phyloP scores from a whole-genome alignment of 2,329 filamentous ascomycete species.

The Verticillium tricorpus region DNA sequence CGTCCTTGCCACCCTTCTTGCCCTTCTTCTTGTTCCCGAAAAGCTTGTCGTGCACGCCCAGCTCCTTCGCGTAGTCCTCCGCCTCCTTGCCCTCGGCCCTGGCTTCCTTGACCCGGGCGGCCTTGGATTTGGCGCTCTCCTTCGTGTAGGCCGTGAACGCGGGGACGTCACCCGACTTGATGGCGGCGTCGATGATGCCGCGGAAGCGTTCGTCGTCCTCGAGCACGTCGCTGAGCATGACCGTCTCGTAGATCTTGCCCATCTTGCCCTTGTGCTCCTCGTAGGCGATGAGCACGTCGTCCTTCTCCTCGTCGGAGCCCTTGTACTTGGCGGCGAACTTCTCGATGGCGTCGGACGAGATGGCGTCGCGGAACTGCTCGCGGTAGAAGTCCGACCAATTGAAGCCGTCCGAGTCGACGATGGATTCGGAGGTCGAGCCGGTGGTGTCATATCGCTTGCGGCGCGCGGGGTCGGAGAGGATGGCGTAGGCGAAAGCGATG shows the following conservation, averaged over 20 bases:
- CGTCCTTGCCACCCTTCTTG: slow-evolving; percentile 22
- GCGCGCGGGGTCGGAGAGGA: slow-evolving; percentile 78
- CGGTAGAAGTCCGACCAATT: slow-evolving; percentile 89
- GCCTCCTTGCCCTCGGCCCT: slow-evolving; percentile 68
- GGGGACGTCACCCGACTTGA: slow-evolving; percentile 63
- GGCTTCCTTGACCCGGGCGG: slow-evolving; percentile 56
- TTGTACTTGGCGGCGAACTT: slow-evolving; percentile 77
- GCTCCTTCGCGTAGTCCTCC: slow-evolving; percentile 67
- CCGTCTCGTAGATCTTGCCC: slow-evolving; percentile 69
- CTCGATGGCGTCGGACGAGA: slow-evolving; percentile 70
- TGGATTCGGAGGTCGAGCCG: slow-evolving; percentile 79
- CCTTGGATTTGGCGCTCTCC: slow-evolving; percentile 63
- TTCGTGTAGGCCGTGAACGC: slow-evolving; percentile 65
- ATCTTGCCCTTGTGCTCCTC: slow-evolving; percentile 69
- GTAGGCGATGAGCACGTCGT: slow-evolving; percentile 74
- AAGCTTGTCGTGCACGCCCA: slow-evolving; percentile 69
- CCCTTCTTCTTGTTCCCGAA: slow-evolving; percentile 47
- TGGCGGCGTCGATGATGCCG: slow-evolving; percentile 74
- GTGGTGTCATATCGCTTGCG: slow-evolving; percentile 86
- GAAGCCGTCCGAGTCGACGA: slow-evolving; percentile 75
- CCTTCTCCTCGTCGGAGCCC: slow-evolving; percentile 76
- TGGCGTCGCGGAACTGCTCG: slow-evolving; percentile 72
- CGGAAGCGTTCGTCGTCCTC: slow-evolving; percentile 85
- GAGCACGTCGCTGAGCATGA: slow-evolving; percentile 82
- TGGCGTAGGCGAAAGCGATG: slow-evolving; percentile 88